Percentiles rank a stretch among this genome's conserved stretches.
These are phyloP conservation scores for Thymus mandschuricus DNA, from an alignment of 257 asterid genomes.

Conservation along the genomic window DNA sequence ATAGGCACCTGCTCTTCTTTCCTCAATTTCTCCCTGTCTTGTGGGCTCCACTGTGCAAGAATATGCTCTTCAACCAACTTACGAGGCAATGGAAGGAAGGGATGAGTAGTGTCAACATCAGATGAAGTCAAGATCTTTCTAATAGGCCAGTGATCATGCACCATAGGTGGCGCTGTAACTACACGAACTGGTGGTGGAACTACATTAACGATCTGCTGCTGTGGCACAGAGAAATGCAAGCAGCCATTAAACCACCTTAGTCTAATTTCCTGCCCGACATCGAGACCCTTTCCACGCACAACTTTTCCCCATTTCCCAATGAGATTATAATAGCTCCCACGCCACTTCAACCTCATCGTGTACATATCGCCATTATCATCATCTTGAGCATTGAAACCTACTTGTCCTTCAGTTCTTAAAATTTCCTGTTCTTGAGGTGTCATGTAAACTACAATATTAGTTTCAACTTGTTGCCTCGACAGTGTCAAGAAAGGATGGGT, in stretches of 20 bases:
- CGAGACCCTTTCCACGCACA: conserved; percentile 58
- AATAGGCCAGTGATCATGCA: conserved; percentile 59
- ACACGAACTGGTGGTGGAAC: conserved; percentile 42
- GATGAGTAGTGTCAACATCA: conserved; percentile 57
- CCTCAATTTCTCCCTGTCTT: conserved; percentile 48
- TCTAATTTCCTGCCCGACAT: conserved; percentile 59
- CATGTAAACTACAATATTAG: conserved; percentile 49
- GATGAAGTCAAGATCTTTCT: conserved; percentile 50
- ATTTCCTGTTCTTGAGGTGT: conserved; percentile 49
- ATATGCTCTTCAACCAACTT: conserved; percentile 54
- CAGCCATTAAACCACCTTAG: conserved; percentile 55
- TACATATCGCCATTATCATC: conserved; percentile 55
- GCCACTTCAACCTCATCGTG: conserved; percentile 58
- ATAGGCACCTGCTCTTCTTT: conserved; percentile 55
- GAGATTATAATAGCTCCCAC: conserved; percentile 59
- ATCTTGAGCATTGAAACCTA: conserved; percentile 53
- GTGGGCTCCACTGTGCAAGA: conserved; percentile 52
- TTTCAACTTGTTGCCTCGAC: conserved; percentile 61
- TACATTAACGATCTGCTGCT: conserved; percentile 41
- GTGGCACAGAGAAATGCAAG: conserved; percentile 57
- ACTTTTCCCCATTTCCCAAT: conserved; percentile 67
- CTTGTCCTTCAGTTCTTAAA: conserved; percentile 52
- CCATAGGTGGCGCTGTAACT: conserved; percentile 44
- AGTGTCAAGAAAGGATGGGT: conserved; percentile 64
- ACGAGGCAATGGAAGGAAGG: conserved; percentile 58